These are phyloP conservation scores for Penicillium arizonense DNA, from an alignment of 495 filamentous ascomycete species.

Conservation along the genomic window DNA sequence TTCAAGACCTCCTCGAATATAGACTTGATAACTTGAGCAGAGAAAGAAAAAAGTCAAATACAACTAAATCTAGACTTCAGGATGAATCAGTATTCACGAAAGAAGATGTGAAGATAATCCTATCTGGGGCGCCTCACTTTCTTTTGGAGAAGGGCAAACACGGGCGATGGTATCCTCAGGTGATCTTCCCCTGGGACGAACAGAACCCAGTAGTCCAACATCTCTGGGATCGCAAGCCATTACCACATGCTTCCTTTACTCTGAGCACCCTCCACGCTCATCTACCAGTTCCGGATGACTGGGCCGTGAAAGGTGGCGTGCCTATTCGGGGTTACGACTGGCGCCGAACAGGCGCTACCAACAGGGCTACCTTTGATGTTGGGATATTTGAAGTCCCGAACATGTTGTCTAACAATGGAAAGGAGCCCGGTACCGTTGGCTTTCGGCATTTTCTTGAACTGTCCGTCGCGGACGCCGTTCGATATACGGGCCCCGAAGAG, in stretches of 20 bases:
- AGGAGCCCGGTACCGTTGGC: slow-evolving; percentile 73
- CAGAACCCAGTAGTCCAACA: slow-evolving; percentile 59
- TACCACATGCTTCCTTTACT: slow-evolving; percentile 48
- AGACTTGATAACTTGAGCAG: slow-evolving; percentile 13
- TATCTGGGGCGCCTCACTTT: slow-evolving; percentile 78
- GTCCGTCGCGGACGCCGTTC: slow-evolving; percentile 59
- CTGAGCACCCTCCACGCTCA: slow-evolving; percentile 47
- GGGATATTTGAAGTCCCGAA: slow-evolving; percentile 62
- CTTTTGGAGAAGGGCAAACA: slow-evolving; percentile 51
- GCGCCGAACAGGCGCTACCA: slow-evolving; percentile 25
- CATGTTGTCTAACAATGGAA: slow-evolving; percentile 70
- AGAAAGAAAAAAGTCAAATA: not conserved
- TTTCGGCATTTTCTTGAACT: slow-evolving; percentile 72
- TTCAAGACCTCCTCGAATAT: slow-evolving; percentile 30
- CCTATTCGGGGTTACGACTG: slow-evolving; percentile 26
- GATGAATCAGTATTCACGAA: slow-evolving; percentile 41
- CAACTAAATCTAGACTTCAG: not conserved
- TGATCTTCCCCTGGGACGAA: slow-evolving; percentile 68
- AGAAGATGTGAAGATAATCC: slow-evolving; percentile 63
- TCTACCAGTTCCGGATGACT: slow-evolving; percentile 39
- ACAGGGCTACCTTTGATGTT: slow-evolving; percentile 55
- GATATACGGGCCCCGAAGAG: slow-evolving; percentile 32
- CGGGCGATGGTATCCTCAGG: slow-evolving; percentile 58
- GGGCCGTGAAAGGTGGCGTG: slow-evolving; percentile 32
- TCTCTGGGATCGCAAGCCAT: slow-evolving; percentile 54